Evolutionary conservation across 2,329 filamentous ascomycete species (phyloP), one percentile per base, ranked within the genome.

Genomic region (Didymella sp.): DNA sequence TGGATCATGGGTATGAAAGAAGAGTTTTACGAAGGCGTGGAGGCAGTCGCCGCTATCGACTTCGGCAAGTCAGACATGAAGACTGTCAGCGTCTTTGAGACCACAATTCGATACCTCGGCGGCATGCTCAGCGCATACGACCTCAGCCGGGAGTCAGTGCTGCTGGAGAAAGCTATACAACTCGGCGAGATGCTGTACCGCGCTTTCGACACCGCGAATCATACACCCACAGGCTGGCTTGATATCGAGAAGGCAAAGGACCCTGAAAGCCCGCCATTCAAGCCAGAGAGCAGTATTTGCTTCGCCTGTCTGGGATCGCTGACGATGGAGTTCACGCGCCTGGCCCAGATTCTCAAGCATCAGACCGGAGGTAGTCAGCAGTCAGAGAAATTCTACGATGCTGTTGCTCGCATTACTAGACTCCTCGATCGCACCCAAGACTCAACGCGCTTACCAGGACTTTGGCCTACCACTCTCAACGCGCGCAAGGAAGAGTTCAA

Each of bases 61-160:
- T 79, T 82, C 41, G 74, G 76, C 22, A 71, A 70, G 19, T 73
- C 72, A 12, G 67, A 76, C 2, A 72, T 73, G 15, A 67, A 69
- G 11, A 75, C 77, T 24, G 69, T 82, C 62, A 82, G 80, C 62
- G 79, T 82, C n/a, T 82, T 82, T 53, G 80, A 82, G 60, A 82
- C 80, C 0, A 82, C 79, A 0, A 82, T 82, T 41, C 70, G 75
- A 31, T 76, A 76, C 40, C 68, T 77, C 7, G 74, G 75, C 17
- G 75, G 75, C 8, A 55, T 77, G 17, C 54, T 77, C 27, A 69
- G 68, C 41, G 75, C 75, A 46, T 77, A 76, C 53, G 75, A 77
- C 48, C 63, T 77, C 33, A 76, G 72, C 41, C 60, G 61, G 12
- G 71, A 73, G 47, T 66, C 72, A 25, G 66, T 73, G 2, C 58